Base-by-base conservation (phyloP, 2,329 filamentous ascomycete genomes). In the Albophoma yamanashiensis region DNA sequence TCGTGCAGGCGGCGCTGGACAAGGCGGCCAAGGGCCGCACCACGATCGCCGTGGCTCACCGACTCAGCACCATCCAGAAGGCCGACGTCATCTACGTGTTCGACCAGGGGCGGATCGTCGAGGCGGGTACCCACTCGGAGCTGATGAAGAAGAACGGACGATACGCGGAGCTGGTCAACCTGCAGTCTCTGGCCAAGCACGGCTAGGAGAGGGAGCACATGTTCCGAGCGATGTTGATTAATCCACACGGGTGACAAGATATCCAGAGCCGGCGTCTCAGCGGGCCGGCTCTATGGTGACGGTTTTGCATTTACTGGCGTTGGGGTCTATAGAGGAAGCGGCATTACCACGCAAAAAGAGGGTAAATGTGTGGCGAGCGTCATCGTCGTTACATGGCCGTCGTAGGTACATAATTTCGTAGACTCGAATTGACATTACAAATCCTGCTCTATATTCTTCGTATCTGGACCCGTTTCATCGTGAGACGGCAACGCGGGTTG, bases 1-100 rank as follows among this genome's bases (percentile, higher is more conserved):
- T 92, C 1, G 90, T 94, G 40, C 89, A 94, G 74, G 87, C 83
- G 0, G 90, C 90, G 0, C 79, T 94, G 20, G 89, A 97, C 72
- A 85, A 86, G 63, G 92, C 92, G 1, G 88, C 91, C 25, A 88
- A 89, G 78, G 91, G 87, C 53, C 83, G 92, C 58, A 96, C 92
- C 8, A 97, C 93, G 0, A 94, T 99, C 63, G 92, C 93, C 0
- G 93, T 99, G 1, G 94, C 94, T 3, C 93, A 99, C 74, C 82
- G 94, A 31, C 78, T 99, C 7, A 91, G 87, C 69, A 97, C 94
- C 0, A 97, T 97, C 62, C 92, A 96, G 71, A 92, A 94, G 71
- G 93, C 93, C 0, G 93, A 97, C 70, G 78, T 93, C 56, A 97
- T 97, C 67, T 97, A 95, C 65, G 93, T 97, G n/a, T 94, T 97